Base-by-base conservation (phyloP, 139 green algal genomes). In the Desmodesmus armatus region DNA sequence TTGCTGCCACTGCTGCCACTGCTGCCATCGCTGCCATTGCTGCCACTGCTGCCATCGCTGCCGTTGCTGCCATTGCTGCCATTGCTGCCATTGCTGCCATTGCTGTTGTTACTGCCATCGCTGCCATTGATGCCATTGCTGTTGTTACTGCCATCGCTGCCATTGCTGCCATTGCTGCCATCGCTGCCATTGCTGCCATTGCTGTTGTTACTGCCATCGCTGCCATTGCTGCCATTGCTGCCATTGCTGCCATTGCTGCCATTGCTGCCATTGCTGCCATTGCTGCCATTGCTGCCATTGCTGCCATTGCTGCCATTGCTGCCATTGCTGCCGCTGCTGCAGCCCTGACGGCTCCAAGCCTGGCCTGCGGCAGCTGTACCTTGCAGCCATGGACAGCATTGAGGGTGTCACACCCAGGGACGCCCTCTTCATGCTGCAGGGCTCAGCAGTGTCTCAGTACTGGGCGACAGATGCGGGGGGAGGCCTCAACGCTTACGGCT, bases 341-440 rank as follows among this genome's bases (percentile, higher is more conserved):
- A 85, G 80, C 19, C 60, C n/a, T 69, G 51, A 33, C 19, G 62
- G 63, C 27, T n/a, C 49, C 51, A 37, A 39, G 21, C 69, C 80
- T 23, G 80, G 80, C 27, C 69, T 86, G 7, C 49, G 73, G 21
- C 49, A 86, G 69, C 69, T 86, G n/a, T 86, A 86, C 69, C 49
- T 86, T 5, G 47, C 69, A 29, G 60, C 80, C 13, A 86, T 86
- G 80, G 80, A 86, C 53, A 41, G 69, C 3, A 80, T 86, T 47
- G 80, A 86, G 80, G 51, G 25, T 27, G 44, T 80, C 27, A 86
- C 80, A 3, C 35, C 67, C 17, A 43, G 17, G 44, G 80, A 86
- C 43, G 80, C 80, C 29, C 49, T 86, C 7, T 86, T 62, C 69
- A 67, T 86, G 80, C 39, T 86, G 31, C 80, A 86, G 25, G 80